Evolutionary conservation across 2,329 filamentous ascomycete genomes (phyloP), one percentile per base, ranked within the genome.

Genomic region (Fusarium sp.): DNA sequence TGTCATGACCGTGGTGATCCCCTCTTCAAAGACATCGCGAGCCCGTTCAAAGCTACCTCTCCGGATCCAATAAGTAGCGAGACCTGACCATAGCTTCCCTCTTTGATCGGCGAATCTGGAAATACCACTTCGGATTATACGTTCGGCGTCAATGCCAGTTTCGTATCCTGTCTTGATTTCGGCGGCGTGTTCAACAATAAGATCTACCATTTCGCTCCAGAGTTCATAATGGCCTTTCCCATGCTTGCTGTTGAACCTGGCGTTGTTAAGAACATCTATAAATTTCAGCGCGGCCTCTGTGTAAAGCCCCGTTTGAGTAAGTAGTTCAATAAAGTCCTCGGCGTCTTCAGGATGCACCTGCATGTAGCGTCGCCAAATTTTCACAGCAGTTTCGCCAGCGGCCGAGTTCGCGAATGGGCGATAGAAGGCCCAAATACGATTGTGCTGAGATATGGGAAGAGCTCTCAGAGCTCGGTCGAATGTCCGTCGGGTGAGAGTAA

Each of bases 1-100:
- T 5, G 96, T 99, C 96, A 98, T 98, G 72, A 98, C 97, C 3
- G 96, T 98, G 16, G 94, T 97, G 74, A 98, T 94, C 49, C 94
- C 97, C 82, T 98, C 95, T 83, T 99, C 96, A 75, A 97, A 98
- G 7, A 97, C 88, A 81, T 99, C 96, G 73, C 97, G 88, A 19
- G 96, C 95, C 69, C 92, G 92, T 83, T 98, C 97, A 79, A 98
- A 98, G 79, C 93, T 95, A 49, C 95, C 95, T 80, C 92, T 91
- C 67, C 94, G 94, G 80, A 97, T 97, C 94, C 96, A 98, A 83
- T 98, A 99, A 7, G 96, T 96, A 47, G 96, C 96, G 58, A 99
- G 85, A 15, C 96, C 96, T 56, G 94, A 94, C 96, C 96, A 99
- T 25, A 99, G 86, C 79, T 97, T 97, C 40, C 96, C 96, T 78